These are phyloP conservation scores for Ascochyta clinopodiicola DNA, from an alignment of 2,329 filamentous ascomycete genomes.

Conservation along the genomic window DNA sequence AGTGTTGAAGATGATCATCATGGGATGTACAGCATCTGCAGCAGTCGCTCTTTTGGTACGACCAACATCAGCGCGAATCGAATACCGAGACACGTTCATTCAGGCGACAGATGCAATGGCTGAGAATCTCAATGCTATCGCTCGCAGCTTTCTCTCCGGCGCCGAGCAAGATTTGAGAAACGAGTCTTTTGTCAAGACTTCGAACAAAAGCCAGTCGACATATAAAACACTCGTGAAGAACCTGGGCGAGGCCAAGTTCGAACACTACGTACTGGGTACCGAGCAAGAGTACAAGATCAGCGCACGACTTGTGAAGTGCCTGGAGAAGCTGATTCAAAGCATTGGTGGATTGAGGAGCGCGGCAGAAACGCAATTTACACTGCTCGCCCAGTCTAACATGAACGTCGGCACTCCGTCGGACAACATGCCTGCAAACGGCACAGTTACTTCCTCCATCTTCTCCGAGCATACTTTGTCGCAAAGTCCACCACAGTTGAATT, in stretches of 20 bases:
- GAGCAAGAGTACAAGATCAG: conserved; percentile 82
- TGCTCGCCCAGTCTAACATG: conserved; percentile 69
- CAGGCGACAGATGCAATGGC: conserved; percentile 77
- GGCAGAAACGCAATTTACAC: conserved; percentile 84
- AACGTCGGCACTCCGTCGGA: conserved; percentile 22
- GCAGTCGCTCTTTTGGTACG: conserved; percentile 71
- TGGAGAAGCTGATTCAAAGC: conserved; percentile 85
- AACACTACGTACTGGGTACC: conserved; percentile 82
- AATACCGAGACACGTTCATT: conserved; percentile 75
- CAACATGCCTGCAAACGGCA: conserved; percentile 25
- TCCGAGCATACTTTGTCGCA: conserved; percentile 30
- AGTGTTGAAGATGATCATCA: conserved; percentile 60
- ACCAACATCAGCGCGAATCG: conserved; percentile 76
- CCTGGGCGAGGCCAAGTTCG: conserved; percentile 83
- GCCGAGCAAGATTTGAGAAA: conserved; percentile 78
- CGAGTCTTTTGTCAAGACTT: conserved; percentile 67
- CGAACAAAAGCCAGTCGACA: conserved; percentile 68
- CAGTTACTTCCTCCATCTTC: conserved; percentile 32
- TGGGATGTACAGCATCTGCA: conserved; percentile 63
- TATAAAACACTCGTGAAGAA: conserved; percentile 77
- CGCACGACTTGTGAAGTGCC: conserved; percentile 78
- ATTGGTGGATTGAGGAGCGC: conserved; percentile 90
- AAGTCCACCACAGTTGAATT: conserved; percentile 35
- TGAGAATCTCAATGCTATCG: conserved; percentile 81
- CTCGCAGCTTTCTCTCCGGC: conserved; percentile 82